Conservation (phyloP, 495 filamentous ascomycete species). For the Hypoxylon trugodes region DNA sequence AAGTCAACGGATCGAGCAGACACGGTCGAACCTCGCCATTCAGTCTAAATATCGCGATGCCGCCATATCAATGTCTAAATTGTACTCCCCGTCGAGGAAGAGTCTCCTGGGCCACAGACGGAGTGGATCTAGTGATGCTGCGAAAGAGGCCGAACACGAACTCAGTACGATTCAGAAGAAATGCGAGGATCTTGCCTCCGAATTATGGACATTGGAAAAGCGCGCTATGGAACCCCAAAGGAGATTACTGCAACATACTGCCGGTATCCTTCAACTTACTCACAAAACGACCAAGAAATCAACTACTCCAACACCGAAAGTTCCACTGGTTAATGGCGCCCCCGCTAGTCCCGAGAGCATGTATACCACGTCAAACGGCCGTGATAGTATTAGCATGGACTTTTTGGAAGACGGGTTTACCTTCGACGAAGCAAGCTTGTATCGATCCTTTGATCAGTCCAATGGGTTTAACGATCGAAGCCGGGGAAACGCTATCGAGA, state of each 20-base stretch:
- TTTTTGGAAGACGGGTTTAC: slow-evolving; percentile 58
- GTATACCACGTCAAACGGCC: slow-evolving; percentile 64
- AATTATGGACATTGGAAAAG: slow-evolving; percentile 80
- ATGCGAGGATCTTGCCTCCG: slow-evolving; percentile 83
- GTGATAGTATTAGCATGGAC: slow-evolving; percentile 59
- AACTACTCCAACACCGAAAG: slow-evolving; percentile 48
- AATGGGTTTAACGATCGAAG: slow-evolving; percentile 55
- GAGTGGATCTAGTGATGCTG: slow-evolving; percentile 49
- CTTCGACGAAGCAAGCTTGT: slow-evolving; percentile 85
- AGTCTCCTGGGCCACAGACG: slow-evolving; percentile 63
- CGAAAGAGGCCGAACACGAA: slow-evolving; percentile 76
- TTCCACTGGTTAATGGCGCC: slow-evolving; percentile 58
- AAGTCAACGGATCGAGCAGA: slow-evolving; percentile 76
- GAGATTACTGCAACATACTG: slow-evolving; percentile 85
- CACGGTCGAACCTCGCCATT: slow-evolving; percentile 82
- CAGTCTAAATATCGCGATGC: slow-evolving; percentile 95
- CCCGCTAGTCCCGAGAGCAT: slow-evolving; percentile 75
- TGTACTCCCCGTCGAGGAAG: slow-evolving; percentile 66
- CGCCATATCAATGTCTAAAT: slow-evolving; percentile 79
- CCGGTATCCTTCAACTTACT: slow-evolving; percentile 87
- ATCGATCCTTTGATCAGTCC: slow-evolving; percentile 72
- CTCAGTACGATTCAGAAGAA: slow-evolving; percentile 75
- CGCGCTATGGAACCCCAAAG: slow-evolving; percentile 74
- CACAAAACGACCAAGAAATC: slow-evolving; percentile 64
- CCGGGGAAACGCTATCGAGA: slow-evolving; percentile 51